Percentiles rank a stretch among this genome's conserved stretches.
phyloP scores from a whole-genome alignment of 176 grass and related monocot genomes.

The Cymbopogon citratus region DNA sequence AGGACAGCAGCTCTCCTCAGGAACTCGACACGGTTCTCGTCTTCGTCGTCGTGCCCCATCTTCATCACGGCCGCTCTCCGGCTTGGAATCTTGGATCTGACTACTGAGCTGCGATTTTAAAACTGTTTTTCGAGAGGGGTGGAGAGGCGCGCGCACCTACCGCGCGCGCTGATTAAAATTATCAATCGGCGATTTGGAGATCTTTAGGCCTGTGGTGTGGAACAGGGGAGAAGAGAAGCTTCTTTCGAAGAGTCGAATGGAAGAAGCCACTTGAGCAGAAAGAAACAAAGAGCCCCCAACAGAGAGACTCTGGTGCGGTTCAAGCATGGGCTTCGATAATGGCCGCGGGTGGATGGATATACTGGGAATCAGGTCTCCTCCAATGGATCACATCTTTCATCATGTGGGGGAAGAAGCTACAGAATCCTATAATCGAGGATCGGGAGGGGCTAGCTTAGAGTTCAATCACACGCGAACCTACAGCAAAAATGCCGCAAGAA shows the following conservation, averaged over 20 bases:
- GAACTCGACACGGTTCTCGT: not conserved
- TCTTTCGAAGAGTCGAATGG: not conserved
- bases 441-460: no score
- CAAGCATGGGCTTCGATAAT: not conserved
- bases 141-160: not conserved
- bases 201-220: not conserved
- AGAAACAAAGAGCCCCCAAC: not conserved
- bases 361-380: not conserved
- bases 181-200: not conserved
- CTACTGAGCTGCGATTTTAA: not conserved
- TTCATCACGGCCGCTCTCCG: not conserved
- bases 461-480: not conserved
- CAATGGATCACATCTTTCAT: not conserved
- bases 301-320: not conserved
- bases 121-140: not conserved
- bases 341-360: not conserved
- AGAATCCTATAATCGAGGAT: not conserved
- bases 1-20: conserved; percentile 2
- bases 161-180: not conserved
- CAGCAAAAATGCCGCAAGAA: not conserved
- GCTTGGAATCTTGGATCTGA: conserved; percentile 8
- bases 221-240: not conserved
- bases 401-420: no score
- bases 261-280: not conserved
- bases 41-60: no score